Evolutionary conservation across 306 rosid species (phyloP).

Genomic region (Styphnolobium japonicum): DNA sequence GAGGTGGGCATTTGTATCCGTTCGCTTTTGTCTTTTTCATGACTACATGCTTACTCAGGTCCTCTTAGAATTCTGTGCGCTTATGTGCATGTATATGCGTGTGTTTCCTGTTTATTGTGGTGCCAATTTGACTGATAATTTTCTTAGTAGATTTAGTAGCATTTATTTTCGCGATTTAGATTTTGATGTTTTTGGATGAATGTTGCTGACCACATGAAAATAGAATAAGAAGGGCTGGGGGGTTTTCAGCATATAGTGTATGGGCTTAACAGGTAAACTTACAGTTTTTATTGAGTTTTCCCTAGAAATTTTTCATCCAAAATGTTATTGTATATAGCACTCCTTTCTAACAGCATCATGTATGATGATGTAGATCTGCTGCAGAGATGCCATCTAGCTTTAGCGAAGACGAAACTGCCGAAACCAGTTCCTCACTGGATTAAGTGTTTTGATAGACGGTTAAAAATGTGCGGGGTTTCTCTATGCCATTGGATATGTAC

Average conservation of each 20-base stretch:
- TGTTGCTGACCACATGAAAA: constrained; percentile 3
- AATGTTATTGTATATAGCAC: neutral
- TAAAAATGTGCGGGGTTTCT: constrained; percentile 27
- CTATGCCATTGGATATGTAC: constrained; percentile 42
- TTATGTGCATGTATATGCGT: neutral
- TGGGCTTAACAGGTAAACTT: neutral
- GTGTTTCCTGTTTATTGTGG: neutral
- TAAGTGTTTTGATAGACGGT: constrained; percentile 34
- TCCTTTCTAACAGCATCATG: constrained; percentile 22
- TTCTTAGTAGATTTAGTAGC: neutral
- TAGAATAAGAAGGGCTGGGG: neutral
- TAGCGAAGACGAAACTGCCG: constrained; percentile 87
- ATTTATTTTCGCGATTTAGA: neutral
- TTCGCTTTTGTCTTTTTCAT: neutral
- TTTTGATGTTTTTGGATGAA: neutral
- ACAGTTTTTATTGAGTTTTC: neutral
- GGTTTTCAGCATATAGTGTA: neutral
- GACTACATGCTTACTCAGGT: neutral
- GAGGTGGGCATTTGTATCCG: constrained; percentile 40
- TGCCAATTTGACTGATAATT: neutral
- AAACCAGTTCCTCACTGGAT: constrained; percentile 68
- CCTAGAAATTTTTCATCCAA: neutral
- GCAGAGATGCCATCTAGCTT: constrained; percentile 73
- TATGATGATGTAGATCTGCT: constrained; percentile 54
- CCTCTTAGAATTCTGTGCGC: neutral